Conservation (phyloP, 495 filamentous ascomycete species). For the Aspergillus funiculosus region DNA sequence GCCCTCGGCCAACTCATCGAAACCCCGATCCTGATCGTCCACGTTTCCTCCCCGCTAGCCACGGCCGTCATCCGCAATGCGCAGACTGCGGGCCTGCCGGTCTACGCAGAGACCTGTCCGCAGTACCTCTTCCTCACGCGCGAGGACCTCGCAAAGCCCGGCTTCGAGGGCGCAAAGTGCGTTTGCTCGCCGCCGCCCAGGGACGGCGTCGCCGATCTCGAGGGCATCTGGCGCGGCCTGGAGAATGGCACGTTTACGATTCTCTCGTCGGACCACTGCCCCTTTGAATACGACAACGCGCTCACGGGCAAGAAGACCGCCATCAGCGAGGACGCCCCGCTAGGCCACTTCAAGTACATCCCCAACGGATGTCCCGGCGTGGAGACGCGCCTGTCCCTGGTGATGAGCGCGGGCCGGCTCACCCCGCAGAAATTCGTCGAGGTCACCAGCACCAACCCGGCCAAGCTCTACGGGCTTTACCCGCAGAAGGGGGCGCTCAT, state of each 20-base stretch:
- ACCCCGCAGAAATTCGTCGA: constrained; percentile 51
- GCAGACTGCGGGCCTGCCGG: constrained; percentile 48
- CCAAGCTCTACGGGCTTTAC: constrained; percentile 57
- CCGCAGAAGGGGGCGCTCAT: constrained; percentile 50
- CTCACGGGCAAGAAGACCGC: constrained; percentile 13
- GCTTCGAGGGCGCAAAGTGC: constrained; percentile 50
- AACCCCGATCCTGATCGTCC: constrained; percentile 53
- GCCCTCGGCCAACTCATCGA: constrained; percentile 48
- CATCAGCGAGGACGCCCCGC: constrained; percentile 9
- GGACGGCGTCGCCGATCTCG: constrained; percentile 28
- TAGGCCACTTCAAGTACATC: constrained; percentile 34
- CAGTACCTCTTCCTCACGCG: constrained; percentile 57
- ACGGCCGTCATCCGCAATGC: constrained; percentile 49
- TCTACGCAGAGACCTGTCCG: constrained; percentile 60
- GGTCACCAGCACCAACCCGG: constrained; percentile 50
- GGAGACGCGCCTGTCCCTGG: constrained; percentile 49
- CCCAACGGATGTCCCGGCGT: constrained; percentile 57
- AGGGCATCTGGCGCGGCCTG: constrained; percentile 40
- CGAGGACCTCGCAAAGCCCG: constrained; percentile 43
- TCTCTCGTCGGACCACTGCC: constrained; percentile 25
- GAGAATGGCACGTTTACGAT: constrained; percentile 44
- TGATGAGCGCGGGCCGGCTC: constrained; percentile 36
- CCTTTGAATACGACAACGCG: constrained; percentile 19
- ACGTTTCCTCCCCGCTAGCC: constrained; percentile 49
- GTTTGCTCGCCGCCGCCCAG: constrained; percentile 45